Conservation (phyloP, 208 protist genomes). For the Naegleria fowleri region DNA sequence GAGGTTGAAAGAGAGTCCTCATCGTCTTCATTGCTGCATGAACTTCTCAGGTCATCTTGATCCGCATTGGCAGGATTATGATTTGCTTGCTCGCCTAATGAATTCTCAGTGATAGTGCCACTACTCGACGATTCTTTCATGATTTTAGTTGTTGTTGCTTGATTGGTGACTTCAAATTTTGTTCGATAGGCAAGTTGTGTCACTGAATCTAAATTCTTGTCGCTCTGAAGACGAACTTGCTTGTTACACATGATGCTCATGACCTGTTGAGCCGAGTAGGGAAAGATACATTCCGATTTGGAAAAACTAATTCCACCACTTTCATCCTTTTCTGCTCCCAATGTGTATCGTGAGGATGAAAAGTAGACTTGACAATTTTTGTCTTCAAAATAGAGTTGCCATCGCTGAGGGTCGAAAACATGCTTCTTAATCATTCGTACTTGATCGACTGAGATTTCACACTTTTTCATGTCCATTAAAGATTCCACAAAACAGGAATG, state of each 20-base stretch:
- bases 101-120: no score
- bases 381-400: neutral
- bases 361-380: neutral
- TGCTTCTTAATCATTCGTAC: neutral
- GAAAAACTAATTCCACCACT: neutral
- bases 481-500: neutral
- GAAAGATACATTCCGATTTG: neutral
- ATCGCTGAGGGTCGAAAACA: neutral
- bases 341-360: neutral
- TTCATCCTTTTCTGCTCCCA: neutral
- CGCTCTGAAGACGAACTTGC: neutral
- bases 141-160: no score
- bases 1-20: neutral
- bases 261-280: neutral
- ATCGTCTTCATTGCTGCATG: no score
- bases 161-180: neutral
- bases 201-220: neutral
- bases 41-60: no score
- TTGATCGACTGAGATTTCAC: neutral
- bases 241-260: neutral
- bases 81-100: no score
- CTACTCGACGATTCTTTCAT: no score
- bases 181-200: neutral
- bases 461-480: neutral
- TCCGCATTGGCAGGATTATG: no score